Base-by-base conservation (phyloP, 2,329 filamentous ascomycete species). In the Trichophyton benhamiae region DNA sequence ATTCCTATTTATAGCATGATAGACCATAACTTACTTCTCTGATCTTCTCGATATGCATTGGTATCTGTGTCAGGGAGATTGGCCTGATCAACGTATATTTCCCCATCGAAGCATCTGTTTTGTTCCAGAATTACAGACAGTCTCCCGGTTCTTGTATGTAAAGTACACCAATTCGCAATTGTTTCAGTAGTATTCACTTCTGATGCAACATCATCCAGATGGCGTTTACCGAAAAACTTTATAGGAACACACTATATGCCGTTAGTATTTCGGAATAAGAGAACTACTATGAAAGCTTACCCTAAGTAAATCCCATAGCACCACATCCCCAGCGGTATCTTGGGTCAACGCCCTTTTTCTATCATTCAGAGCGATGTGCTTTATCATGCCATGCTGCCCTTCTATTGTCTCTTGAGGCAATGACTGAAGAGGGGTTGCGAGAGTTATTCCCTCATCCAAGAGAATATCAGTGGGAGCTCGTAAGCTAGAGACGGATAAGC, bases 41-140 rank as follows among this genome's bases (percentile, higher is more conserved):
- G 92, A 68, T 99, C 94, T 68, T 97, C 92, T 62, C 87, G 81
- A 70, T 96, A 96, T 11, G 91, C 87, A 17, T 88, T 79, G n/a
- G 83, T 78, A 64, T 90, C n/a, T 8, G n/a, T 17, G n/a, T n/a
- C 86, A 9, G 87, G 82, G 60, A 92, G 67, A 46, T 85, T 79
- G 41, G 95, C 77, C 74, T 97, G 91, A 71, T 99, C 94, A 0
- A 91, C 92, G 72, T 99, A 99, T 74, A 96, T 88, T 70, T 99
- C 94, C 15, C 91, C 94, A 74, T 99, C 94, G 68, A 99, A 99
- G 72, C 91, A 96, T 67, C 95, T 95, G 69, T 94, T 95, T 46
- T 91, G 89, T 70, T 99, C 94, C 17, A 99, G 75, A 17, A 95
- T 87, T 2, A 96, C 92, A 1, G 91, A 92, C 61, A 99, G 78